Conservation (phyloP, 1,284 basidiomycete genomes). For the Volvariella surrecta region DNA sequence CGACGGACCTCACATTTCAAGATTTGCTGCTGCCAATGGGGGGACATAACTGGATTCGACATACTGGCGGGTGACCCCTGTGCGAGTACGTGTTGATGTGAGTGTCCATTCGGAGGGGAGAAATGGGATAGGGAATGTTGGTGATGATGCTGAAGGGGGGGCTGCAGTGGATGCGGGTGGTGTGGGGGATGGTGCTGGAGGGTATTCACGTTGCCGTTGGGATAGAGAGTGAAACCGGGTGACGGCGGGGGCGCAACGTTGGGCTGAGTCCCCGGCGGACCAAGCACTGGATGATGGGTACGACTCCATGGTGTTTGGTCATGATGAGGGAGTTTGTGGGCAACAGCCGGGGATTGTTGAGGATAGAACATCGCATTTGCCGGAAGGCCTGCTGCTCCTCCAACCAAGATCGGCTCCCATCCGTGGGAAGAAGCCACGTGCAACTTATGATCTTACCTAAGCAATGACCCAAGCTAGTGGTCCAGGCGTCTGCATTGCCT, state of each 20-base stretch:
- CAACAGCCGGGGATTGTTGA: slow-evolving; percentile 70
- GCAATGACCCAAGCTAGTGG: too few relatives aligned
- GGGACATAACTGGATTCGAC: slow-evolving; percentile 51
- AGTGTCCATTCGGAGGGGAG: slow-evolving; percentile 59
- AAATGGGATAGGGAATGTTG: slow-evolving; percentile 72
- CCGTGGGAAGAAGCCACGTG: too few relatives aligned
- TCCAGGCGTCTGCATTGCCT: slow-evolving; percentile 1
- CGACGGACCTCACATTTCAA: slow-evolving; percentile 68
- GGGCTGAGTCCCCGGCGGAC: slow-evolving; percentile 44
- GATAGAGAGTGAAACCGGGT: slow-evolving; percentile 63
- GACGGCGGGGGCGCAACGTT: slow-evolving; percentile 52
- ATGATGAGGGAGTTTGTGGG: slow-evolving; percentile 65
- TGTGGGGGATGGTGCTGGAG: slow-evolving; percentile 55
- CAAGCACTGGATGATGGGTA: slow-evolving; percentile 51
- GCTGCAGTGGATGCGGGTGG: slow-evolving; percentile 38
- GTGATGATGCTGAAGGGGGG: slow-evolving; percentile 58
- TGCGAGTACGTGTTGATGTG: slow-evolving; percentile 43
- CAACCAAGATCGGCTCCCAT: background rate
- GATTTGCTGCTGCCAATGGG: slow-evolving; percentile 76
- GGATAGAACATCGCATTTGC: slow-evolving; percentile 65
- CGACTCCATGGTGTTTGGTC: slow-evolving; percentile 66
- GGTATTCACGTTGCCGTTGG: slow-evolving; percentile 48
- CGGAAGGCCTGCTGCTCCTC: slow-evolving; percentile 9
- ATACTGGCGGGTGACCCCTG: slow-evolving; percentile 61
- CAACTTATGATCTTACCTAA: background rate